A percentile compares a stretch with the other conserved stretches of the same genome.
Conservation (phyloP, 139 green algal genomes). For the Haematococcus lacustris region DNA sequence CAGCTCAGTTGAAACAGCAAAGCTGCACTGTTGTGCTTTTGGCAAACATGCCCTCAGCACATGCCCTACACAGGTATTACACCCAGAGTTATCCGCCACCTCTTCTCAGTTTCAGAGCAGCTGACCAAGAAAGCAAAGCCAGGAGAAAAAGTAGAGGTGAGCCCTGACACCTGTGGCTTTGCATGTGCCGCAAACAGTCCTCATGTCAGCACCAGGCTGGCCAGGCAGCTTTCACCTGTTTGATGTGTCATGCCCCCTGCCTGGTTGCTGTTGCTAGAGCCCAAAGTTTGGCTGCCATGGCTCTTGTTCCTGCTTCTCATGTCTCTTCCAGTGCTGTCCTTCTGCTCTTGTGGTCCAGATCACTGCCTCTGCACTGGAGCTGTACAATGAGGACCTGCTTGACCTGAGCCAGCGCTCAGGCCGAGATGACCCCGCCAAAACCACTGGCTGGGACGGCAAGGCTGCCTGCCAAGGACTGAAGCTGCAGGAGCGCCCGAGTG, state of each 20-base stretch:
- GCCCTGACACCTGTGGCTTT: background rate
- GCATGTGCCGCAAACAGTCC: background rate
- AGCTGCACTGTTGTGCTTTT: background rate
- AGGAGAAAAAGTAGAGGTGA: conserved; percentile 41
- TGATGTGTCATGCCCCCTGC: no score
- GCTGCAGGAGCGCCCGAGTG: conserved; percentile 41
- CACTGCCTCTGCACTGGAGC: conserved; percentile 47
- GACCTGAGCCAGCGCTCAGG: conserved; percentile 38
- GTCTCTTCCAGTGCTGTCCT: no score
- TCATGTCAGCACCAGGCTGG: no score
- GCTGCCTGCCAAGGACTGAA: conserved; percentile 19
- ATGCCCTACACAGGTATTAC: conserved; percentile 62
- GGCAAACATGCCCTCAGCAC: no score
- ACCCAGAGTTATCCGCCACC: conserved; percentile 42
- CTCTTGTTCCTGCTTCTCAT: no score
- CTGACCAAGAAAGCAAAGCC: conserved; percentile 40
- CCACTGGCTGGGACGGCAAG: conserved; percentile 21
- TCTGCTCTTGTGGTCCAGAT: no score
- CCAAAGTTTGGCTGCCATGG: no score
- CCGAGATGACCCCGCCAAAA: background rate
- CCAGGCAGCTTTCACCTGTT: no score
- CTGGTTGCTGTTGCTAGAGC: no score
- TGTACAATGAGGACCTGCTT: conserved; percentile 71
- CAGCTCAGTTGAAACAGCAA: no score
- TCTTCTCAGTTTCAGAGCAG: conserved; percentile 35